These are phyloP conservation scores for Scorias spongiosa DNA, from an alignment of 2,329 filamentous ascomycete species.

Conservation along the genomic window DNA sequence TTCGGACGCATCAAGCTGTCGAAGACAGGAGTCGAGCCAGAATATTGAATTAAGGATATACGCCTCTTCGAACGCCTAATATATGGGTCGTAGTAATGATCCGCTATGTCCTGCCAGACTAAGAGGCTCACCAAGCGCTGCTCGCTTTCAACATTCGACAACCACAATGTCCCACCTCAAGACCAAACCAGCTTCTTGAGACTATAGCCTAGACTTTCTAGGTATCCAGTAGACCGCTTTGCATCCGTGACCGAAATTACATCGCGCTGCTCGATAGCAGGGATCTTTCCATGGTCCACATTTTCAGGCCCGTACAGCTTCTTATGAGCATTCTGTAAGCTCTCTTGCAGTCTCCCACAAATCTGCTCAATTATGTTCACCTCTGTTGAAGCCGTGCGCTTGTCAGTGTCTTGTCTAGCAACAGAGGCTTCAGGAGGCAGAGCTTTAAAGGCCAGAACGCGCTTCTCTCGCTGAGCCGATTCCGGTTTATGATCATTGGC, in stretches of 20 bases:
- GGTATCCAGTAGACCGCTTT: conserved; percentile 66
- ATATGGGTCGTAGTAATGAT: too few species aligned
- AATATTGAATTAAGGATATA: too few species aligned
- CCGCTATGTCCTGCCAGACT: too few species aligned
- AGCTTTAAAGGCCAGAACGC: conserved; percentile 41
- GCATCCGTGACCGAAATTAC: conserved; percentile 78
- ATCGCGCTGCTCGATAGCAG: conserved; percentile 42
- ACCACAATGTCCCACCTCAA: conserved; percentile 14
- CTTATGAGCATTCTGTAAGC: conserved; percentile 33
- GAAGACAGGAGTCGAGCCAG: too few species aligned
- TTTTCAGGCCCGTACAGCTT: conserved; percentile 20
- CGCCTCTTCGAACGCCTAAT: too few species aligned
- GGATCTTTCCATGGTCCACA: conserved; percentile 9
- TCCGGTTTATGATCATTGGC: conserved; percentile 5
- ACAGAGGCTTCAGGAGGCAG: conserved; percentile 34
- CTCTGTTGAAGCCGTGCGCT: conserved; percentile 27
- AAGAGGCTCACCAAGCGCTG: too few species aligned
- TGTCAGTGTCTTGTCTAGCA: conserved; percentile 12
- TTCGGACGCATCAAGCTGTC: too few species aligned
- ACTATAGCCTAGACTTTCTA: conserved; percentile 78
- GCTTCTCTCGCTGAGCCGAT: conserved; percentile 10
- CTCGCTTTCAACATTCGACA: too few species aligned
- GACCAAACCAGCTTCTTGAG: conserved; percentile 91
- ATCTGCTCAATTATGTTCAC: conserved; percentile 46
- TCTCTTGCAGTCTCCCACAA: conserved; percentile 60